A percentile compares a stretch with the other conserved stretches of the same genome.
These are phyloP conservation scores for Podila epigama DNA, from an alignment of 192 early-diverging fungal genomes.

Conservation along the genomic window DNA sequence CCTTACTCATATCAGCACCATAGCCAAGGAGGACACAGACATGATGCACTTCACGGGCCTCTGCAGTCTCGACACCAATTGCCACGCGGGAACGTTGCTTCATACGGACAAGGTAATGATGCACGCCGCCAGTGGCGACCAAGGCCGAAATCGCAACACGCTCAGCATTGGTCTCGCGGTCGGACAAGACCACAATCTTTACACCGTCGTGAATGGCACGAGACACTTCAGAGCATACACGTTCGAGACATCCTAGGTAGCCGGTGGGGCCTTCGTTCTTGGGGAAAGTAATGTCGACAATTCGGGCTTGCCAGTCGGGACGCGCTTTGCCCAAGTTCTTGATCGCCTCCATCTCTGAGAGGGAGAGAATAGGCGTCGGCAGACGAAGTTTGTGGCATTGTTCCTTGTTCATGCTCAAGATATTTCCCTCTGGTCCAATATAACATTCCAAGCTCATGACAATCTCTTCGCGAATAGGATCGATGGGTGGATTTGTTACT, in stretches of 20 bases:
- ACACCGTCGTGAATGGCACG: constrained; percentile 80
- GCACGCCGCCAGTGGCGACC: constrained; percentile 90
- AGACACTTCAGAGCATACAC: constrained; percentile 85
- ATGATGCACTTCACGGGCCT: constrained; percentile 96
- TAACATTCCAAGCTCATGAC: constrained; percentile 98
- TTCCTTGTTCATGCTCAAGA: constrained; percentile 80
- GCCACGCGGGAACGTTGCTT: constrained; percentile 90
- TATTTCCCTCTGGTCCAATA: constrained; percentile 93
- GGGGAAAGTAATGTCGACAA: constrained; percentile 89
- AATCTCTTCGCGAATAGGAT: constrained; percentile 97
- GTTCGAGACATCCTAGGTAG: constrained; percentile 82
- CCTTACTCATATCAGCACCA: constrained; percentile 84
- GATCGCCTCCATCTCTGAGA: constrained; percentile 83
- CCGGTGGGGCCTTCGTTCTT: constrained; percentile 75
- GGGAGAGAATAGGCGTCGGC: constrained; percentile 87
- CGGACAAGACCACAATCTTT: constrained; percentile 87
- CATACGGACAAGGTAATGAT: constrained; percentile 90
- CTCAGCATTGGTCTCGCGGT: constrained; percentile 65
- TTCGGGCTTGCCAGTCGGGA: constrained; percentile 78
- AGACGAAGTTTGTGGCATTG: constrained; percentile 85
- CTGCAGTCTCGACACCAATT: constrained; percentile 88
- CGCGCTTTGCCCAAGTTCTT: constrained; percentile 69
- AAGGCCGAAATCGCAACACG: constrained; percentile 86
- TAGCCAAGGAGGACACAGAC: constrained; percentile 95
- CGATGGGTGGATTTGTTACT: constrained; percentile 98